A percentile compares a stretch with the other conserved stretches of the same genome.
These are phyloP conservation scores for Curvularia hawaiiensis DNA, from an alignment of 2,329 filamentous ascomycete species.

Conservation along the genomic window DNA sequence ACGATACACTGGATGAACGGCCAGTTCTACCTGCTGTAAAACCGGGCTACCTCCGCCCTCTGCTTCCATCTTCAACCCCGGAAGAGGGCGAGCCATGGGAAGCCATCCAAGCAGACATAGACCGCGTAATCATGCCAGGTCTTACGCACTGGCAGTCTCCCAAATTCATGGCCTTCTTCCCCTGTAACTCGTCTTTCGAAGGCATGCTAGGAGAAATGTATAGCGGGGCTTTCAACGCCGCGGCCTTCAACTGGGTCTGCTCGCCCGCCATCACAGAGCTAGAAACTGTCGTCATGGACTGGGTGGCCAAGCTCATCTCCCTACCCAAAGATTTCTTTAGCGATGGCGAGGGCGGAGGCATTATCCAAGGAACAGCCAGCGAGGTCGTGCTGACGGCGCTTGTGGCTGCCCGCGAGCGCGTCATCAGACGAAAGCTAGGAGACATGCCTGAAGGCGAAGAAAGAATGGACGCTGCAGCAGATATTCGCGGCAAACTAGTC, in stretches of 20 bases:
- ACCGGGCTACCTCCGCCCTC: slow-evolving; percentile 82
- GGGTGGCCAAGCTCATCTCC: slow-evolving; percentile 77
- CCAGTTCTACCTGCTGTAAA: slow-evolving; percentile 78
- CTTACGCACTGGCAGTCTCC: slow-evolving; percentile 92
- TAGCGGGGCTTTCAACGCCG: slow-evolving; percentile 83
- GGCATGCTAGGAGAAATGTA: slow-evolving; percentile 92
- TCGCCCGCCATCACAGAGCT: slow-evolving; percentile 90
- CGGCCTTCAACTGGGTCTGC: slow-evolving; percentile 97
- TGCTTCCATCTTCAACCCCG: slow-evolving; percentile 72
- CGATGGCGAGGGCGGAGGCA: slow-evolving; percentile 78
- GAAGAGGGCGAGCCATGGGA: slow-evolving; percentile 74
- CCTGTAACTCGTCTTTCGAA: slow-evolving; percentile 80
- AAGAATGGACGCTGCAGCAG: slow-evolving; percentile 64
- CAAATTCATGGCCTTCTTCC: slow-evolving; percentile 96
- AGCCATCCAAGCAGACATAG: slow-evolving; percentile 81
- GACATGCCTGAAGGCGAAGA: slow-evolving; percentile 43
- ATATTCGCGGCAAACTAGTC: slow-evolving; percentile 73
- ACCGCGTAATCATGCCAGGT: slow-evolving; percentile 85
- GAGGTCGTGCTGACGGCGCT: slow-evolving; percentile 87
- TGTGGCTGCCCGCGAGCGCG: slow-evolving; percentile 77
- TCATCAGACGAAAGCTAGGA: slow-evolving; percentile 55
- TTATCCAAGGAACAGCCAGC: slow-evolving; percentile 91
- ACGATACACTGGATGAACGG: slow-evolving; percentile 71
- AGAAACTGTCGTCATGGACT: slow-evolving; percentile 91
- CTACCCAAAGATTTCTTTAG: slow-evolving; percentile 77